Evolutionary conservation across 202 grass and related monocot genomes (phyloP).

Genomic region (Schoenoplectus tabernaemontani): DNA sequence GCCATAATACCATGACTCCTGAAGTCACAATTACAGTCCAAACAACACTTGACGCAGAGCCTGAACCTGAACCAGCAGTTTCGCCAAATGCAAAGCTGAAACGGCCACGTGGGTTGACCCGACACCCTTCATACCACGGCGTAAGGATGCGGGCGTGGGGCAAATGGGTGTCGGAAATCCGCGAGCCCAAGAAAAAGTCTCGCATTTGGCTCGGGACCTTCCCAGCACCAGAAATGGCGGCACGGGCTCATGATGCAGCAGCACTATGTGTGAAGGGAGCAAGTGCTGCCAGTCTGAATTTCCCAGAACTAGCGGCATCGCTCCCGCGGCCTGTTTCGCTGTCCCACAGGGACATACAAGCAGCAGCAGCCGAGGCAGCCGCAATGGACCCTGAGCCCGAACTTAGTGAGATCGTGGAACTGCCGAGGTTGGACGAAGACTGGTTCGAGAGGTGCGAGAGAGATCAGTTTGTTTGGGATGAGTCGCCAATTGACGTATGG

Average conservation of each 20-base stretch:
- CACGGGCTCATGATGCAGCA: constrained; percentile 25
- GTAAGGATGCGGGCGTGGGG: constrained; percentile 29
- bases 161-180: constrained; percentile 36
- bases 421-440: constrained; percentile 21
- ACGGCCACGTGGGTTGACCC: constrained; percentile 4
- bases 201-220: constrained; percentile 34
- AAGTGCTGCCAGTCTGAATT: constrained; percentile 10
- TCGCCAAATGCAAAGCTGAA: not conserved
- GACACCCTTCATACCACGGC: constrained; percentile 28
- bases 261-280: constrained; percentile 25
- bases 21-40: not conserved
- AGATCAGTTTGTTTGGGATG: constrained; percentile 12
- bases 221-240: constrained; percentile 25
- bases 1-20: constrained; percentile 3
- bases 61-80: not conserved
- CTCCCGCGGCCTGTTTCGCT: not conserved
- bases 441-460: not conserved
- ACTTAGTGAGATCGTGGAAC: constrained; percentile 22
- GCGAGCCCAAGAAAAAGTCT: constrained; percentile 27
- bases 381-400: constrained; percentile 9
- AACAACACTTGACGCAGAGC: not conserved
- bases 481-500: not conserved
- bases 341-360: constrained; percentile 21
- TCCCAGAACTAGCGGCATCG: constrained; percentile 18
- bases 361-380: constrained; percentile 6